Conservation (phyloP, 2,329 filamentous ascomycete species). For the Aureobasidium namibiae region DNA sequence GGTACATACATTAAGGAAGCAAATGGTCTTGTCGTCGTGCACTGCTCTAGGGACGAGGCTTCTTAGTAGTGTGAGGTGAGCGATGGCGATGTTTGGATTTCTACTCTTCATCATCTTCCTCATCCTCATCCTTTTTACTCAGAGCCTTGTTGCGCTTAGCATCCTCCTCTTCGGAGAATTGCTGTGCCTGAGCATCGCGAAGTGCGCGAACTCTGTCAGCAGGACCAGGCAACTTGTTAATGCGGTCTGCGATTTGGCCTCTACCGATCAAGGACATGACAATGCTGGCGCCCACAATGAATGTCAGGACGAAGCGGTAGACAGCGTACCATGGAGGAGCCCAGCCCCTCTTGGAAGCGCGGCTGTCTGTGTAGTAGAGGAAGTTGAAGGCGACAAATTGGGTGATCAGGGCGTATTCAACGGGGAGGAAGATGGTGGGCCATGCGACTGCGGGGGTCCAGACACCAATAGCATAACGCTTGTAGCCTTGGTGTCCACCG, state of each 20-base stretch:
- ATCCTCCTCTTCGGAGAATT: constrained; percentile 25
- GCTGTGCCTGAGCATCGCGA: constrained; percentile 27
- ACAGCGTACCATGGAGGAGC: constrained; percentile 77
- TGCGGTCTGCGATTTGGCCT: constrained; percentile 60
- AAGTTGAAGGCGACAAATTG: constrained; percentile 81
- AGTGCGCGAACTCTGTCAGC: constrained; percentile 43
- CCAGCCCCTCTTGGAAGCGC: constrained; percentile 66
- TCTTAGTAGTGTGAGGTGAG: background rate
- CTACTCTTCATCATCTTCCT: constrained; percentile 18
- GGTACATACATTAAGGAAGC: constrained; percentile 1
- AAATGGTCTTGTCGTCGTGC: background rate
- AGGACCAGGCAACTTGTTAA: constrained; percentile 37
- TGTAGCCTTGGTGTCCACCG: constrained; percentile 59
- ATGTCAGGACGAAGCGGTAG: constrained; percentile 88
- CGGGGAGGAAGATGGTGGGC: constrained; percentile 78
- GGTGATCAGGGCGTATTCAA: constrained; percentile 75
- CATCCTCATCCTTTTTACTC: constrained; percentile 16
- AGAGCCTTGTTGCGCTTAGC: constrained; percentile 21
- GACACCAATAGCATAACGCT: constrained; percentile 77
- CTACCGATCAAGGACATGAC: constrained; percentile 73
- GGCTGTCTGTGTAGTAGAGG: constrained; percentile 76
- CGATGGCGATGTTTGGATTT: background rate
- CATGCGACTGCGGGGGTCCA: constrained; percentile 73
- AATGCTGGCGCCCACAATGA: constrained; percentile 76
- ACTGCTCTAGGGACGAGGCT: background rate